phyloP scores from a whole-genome alignment of 2,329 filamentous ascomycete species.

The Xylariaceae sp. region DNA sequence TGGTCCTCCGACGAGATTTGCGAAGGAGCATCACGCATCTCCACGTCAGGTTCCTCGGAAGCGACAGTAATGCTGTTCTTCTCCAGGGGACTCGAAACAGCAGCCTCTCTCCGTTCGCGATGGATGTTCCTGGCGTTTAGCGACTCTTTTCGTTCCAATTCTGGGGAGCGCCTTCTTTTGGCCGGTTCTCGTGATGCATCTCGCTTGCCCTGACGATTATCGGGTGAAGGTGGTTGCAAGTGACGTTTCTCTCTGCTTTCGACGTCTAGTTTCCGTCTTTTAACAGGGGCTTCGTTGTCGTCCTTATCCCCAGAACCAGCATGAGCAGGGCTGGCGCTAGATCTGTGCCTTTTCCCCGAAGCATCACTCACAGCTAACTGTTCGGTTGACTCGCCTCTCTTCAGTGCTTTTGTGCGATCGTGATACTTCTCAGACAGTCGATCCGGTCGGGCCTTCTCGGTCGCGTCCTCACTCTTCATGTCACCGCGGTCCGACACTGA shows the following conservation, averaged over 20 bases:
- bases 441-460: constrained; percentile 39
- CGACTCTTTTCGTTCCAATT: constrained; percentile 29
- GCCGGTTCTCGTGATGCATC: constrained; percentile 33
- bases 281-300: constrained; percentile 41
- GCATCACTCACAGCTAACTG: constrained; percentile 42
- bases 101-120: constrained; percentile 34
- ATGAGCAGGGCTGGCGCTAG: constrained; percentile 51
- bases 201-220: constrained; percentile 38
- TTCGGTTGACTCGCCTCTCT: constrained; percentile 54
- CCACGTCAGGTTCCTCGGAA: constrained; percentile 47
- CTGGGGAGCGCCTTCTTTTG: constrained; percentile 24
- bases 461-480: constrained; percentile 37
- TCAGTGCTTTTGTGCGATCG: constrained; percentile 53
- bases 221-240: constrained; percentile 36
- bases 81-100: constrained; percentile 34
- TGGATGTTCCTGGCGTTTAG: constrained; percentile 32
- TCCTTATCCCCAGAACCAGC: constrained; percentile 47
- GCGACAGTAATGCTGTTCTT: constrained; percentile 48
- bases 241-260: constrained; percentile 43
- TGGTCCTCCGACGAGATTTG: constrained; percentile 19
- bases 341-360: constrained; percentile 49
- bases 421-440: constrained; percentile 46
- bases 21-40: constrained; percentile 43
- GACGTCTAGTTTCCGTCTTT: constrained; percentile 49
- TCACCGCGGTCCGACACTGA: constrained; percentile 50